These are phyloP conservation scores for Ceriops tagal DNA, from an alignment of 345 rosid species.

Conservation along the genomic window DNA sequence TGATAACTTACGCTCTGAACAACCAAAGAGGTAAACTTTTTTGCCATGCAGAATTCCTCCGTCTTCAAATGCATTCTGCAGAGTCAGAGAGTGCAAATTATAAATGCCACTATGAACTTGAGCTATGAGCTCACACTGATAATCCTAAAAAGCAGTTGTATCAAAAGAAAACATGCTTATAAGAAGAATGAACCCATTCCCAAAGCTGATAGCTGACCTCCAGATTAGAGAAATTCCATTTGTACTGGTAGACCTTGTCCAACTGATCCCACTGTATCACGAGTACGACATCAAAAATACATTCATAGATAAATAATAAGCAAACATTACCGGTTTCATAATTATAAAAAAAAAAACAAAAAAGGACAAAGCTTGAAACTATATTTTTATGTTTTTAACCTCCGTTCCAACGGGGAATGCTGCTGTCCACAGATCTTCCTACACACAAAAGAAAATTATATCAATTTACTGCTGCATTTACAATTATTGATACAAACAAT, in stretches of 20 bases:
- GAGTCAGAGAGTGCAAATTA: slow-evolving; percentile 6
- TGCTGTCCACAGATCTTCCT: slow-evolving; percentile 90
- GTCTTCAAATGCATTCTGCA: slow-evolving; percentile 85
- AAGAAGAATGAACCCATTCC: not conserved
- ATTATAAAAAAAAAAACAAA: not conserved
- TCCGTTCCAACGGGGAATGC: slow-evolving; percentile 92
- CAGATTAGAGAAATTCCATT: slow-evolving; percentile 80
- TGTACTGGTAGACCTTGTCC: slow-evolving; percentile 63
- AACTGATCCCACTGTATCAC: slow-evolving; percentile 83
- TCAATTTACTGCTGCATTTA: not conserved
- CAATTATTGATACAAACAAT: slow-evolving; percentile 4
- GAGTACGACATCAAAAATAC: not conserved
- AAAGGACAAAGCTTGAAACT: slow-evolving; percentile 4
- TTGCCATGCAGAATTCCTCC: slow-evolving; percentile 68
- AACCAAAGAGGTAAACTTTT: slow-evolving; percentile 80
- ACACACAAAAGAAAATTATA: slow-evolving; percentile 17
- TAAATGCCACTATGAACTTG: slow-evolving; percentile 8
- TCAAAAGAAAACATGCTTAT: slow-evolving; percentile 7
- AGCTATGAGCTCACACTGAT: not conserved
- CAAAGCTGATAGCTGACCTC: slow-evolving; percentile 55
- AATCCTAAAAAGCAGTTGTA: not conserved
- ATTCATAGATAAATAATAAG: slow-evolving; percentile 8
- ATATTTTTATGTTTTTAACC: slow-evolving; percentile 33
- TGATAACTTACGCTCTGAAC: slow-evolving; percentile 81
- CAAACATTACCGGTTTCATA: not conserved